A percentile compares a stretch with the other conserved stretches of the same genome.
Conservation (phyloP, 495 filamentous ascomycete genomes). For the Aspergillus steynii region DNA sequence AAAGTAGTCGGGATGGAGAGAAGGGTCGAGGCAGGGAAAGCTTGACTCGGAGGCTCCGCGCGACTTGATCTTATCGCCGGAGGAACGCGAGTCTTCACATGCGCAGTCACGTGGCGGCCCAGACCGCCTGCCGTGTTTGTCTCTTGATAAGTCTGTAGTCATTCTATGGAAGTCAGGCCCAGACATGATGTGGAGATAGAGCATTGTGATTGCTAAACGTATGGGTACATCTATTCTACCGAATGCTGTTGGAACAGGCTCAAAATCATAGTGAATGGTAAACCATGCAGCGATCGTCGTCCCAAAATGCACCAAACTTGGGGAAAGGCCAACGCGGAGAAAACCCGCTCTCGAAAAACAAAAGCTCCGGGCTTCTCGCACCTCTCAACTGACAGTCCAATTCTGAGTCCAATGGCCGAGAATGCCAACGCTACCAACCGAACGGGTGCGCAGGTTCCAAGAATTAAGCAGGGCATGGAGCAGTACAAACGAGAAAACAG, state of each 20-base stretch:
- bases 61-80: conserved; percentile 10
- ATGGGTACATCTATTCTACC: conserved; percentile 34
- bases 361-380: background rate
- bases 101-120: conserved; percentile 5
- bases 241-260: conserved; percentile 20
- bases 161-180: background rate
- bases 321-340: conserved; percentile 9
- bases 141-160: background rate
- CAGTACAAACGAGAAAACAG: background rate
- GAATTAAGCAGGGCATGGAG: background rate
- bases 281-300: conserved; percentile 20
- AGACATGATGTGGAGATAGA: background rate
- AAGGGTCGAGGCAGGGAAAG: background rate
- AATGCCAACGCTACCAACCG: background rate
- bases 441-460: background rate
- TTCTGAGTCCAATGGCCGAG: background rate
- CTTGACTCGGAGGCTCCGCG: conserved; percentile 9
- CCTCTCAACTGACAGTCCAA: conserved; percentile 5
- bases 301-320: conserved; percentile 20
- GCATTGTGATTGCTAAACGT: conserved; percentile 24
- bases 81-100: conserved; percentile 8
- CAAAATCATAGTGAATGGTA: conserved; percentile 17
- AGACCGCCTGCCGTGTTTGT: background rate
- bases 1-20: background rate
- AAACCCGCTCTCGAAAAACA: background rate